phyloP scores from a whole-genome alignment of 768 basidiomycete genomes.

The Collybia sordida region DNA sequence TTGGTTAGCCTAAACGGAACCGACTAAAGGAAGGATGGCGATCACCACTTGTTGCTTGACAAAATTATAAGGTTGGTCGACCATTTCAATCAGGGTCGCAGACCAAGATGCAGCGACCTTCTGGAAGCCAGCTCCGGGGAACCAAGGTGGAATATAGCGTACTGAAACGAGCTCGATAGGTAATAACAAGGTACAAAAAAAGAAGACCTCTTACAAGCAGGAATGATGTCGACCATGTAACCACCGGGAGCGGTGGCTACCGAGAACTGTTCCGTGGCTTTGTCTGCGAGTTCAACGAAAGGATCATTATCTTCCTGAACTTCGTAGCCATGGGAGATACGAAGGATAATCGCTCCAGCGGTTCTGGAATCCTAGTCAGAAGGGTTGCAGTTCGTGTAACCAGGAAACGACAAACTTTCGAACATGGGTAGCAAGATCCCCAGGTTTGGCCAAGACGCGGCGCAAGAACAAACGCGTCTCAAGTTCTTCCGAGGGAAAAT shows the following conservation, averaged over 20 bases:
- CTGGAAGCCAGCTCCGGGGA: conserved; percentile 63
- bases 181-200: background rate
- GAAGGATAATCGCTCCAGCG: conserved; percentile 51
- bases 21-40: conserved; percentile 3
- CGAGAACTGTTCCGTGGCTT: conserved; percentile 55
- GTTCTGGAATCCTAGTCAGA: conserved; percentile 28
- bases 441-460: conserved; percentile 46
- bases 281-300: conserved; percentile 51
- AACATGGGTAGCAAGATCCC: conserved; percentile 43
- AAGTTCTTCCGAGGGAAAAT: conserved; percentile 40
- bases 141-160: conserved; percentile 58
- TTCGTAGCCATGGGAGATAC: conserved; percentile 55
- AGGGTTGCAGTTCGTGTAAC: conserved; percentile 2
- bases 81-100: conserved; percentile 52
- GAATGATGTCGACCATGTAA: conserved; percentile 52
- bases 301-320: conserved; percentile 50
- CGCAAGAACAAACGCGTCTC: conserved; percentile 50
- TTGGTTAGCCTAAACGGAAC: background rate
- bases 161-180: conserved; percentile 33
- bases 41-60: conserved; percentile 63
- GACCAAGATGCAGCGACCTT: conserved; percentile 52
- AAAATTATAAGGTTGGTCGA: conserved; percentile 52
- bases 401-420: conserved; percentile 24
- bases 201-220: conserved; percentile 34
- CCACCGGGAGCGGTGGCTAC: conserved; percentile 51